Evolutionary conservation across 1,284 basidiomycete species (phyloP).

Genomic region (Schizopora paradoxa): DNA sequence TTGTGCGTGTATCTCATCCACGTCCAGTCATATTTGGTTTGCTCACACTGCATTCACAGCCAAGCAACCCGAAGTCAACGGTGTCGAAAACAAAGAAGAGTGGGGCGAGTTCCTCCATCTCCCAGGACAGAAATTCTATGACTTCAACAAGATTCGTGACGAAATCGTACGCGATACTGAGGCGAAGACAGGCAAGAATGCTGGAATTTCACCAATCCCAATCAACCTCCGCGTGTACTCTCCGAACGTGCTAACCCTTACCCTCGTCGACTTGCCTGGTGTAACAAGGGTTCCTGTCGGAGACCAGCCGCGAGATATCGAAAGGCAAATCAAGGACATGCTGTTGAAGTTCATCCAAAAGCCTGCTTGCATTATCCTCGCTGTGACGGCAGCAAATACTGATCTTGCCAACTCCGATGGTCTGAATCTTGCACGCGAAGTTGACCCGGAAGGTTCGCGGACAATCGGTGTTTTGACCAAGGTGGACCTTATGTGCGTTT

Average conservation of each 20-base stretch:
- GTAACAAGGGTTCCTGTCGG: constrained; percentile 96
- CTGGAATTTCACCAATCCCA: constrained; percentile 91
- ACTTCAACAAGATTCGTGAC: constrained; percentile 94
- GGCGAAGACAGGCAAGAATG: constrained; percentile 96
- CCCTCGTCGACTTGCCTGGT: constrained; percentile 95
- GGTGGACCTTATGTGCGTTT: constrained; percentile 88
- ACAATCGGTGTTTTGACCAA: constrained; percentile 98
- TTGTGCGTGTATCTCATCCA: constrained; percentile 23
- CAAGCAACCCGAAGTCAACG: constrained; percentile 48
- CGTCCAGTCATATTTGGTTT: constrained; percentile 6
- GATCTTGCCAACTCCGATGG: constrained; percentile 99
- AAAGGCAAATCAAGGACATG: constrained; percentile 98
- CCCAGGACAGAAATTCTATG: constrained; percentile 94
- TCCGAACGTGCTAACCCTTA: constrained; percentile 94
- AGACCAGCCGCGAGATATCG: constrained; percentile 96
- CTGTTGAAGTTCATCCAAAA: constrained; percentile 93
- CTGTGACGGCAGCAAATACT: constrained; percentile 93
- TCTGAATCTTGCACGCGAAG: constrained; percentile 92
- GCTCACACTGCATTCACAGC: constrained; percentile 27
- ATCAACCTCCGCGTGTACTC: constrained; percentile 98
- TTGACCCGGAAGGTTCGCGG: constrained; percentile 91
- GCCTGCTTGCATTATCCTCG: constrained; percentile 86
- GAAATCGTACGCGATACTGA: constrained; percentile 97
- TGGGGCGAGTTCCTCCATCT: constrained; percentile 99
- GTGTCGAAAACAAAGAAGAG: constrained; percentile 82